phyloP scores from a whole-genome alignment of 768 basidiomycete species.

The Lepiota brunneoincarnata region DNA sequence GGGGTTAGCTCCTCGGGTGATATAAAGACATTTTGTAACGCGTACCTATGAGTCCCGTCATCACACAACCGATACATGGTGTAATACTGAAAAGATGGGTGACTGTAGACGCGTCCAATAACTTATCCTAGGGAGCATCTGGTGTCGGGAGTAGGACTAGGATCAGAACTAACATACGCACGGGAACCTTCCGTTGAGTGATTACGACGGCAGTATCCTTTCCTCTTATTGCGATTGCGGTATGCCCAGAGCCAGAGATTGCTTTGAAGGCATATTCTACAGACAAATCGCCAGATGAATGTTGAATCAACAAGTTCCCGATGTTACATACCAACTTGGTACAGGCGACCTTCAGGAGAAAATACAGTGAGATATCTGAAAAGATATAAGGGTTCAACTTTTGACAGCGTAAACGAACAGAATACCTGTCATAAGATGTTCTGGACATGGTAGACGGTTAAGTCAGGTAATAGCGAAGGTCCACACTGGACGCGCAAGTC shows the following conservation, averaged over 20 bases:
- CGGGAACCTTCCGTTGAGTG: conserved; percentile 98
- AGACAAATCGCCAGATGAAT: conserved; percentile 2
- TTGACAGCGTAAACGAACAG: not conserved
- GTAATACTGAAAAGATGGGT: conserved; percentile 97
- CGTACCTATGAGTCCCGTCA: conserved; percentile 95
- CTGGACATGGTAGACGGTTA: conserved; percentile 70
- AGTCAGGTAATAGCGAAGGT: conserved; percentile 20
- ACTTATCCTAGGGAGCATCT: conserved; percentile 74
- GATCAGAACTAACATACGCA: conserved; percentile 38
- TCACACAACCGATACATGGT: conserved; percentile 94
- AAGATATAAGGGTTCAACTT: not conserved
- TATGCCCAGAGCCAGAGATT: conserved; percentile 95
- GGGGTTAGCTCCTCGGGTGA: not conserved
- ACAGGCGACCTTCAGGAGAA: conserved; percentile 94
- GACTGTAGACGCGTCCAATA: conserved; percentile 90
- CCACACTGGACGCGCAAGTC: conserved; percentile 56
- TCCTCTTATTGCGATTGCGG: conserved; percentile 88
- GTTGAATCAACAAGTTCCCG: not conserved
- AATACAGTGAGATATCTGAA: conserved; percentile 91
- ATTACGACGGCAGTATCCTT: conserved; percentile 95
- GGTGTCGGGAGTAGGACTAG: conserved; percentile 2
- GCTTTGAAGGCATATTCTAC: conserved; percentile 99
- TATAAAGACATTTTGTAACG: not conserved
- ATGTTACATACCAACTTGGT: conserved; percentile 86
- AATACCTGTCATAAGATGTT: conserved; percentile 88